phyloP scores from a whole-genome alignment of 805 yeast genomes.

The Suhomyces vadensis region DNA sequence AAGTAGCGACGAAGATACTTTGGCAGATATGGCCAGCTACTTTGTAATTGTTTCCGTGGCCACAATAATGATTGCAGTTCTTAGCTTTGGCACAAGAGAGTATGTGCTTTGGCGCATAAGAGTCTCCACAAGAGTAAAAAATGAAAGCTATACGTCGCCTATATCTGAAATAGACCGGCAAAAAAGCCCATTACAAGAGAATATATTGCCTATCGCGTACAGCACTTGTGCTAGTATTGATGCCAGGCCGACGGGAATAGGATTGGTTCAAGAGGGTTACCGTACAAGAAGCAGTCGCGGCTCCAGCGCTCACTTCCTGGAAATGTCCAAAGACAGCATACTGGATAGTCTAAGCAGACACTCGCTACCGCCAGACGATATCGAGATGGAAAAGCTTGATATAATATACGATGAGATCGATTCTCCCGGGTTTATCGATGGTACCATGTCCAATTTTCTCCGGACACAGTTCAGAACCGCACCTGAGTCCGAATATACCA shows the following conservation, averaged over 20 bases:
- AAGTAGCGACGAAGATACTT: background rate
- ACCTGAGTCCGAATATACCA: background rate
- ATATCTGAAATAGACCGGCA: too few relatives aligned
- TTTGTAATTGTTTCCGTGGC: slow-evolving; percentile 24
- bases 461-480: slow-evolving; percentile 2
- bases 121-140: too few relatives aligned
- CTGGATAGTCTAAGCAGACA: too few relatives aligned
- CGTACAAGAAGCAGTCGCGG: background rate
- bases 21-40: slow-evolving; percentile 28
- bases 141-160: too few relatives aligned
- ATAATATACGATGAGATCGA: slow-evolving; percentile 9
- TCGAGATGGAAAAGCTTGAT: slow-evolving; percentile 6
- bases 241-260: slow-evolving; percentile 12
- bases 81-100: background rate
- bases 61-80: slow-evolving; percentile 21
- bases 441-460: slow-evolving; percentile 6
- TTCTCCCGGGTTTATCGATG: slow-evolving; percentile 6
- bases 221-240: background rate
- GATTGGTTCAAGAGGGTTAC: slow-evolving; percentile 11
- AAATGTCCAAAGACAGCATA: too few relatives aligned
- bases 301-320: background rate
- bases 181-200: background rate
- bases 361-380: background rate
- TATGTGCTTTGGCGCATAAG: too few relatives aligned
- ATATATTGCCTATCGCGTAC: background rate